phyloP scores from a whole-genome alignment of 2,329 filamentous ascomycete species.

The Stemphylium lycopersici region DNA sequence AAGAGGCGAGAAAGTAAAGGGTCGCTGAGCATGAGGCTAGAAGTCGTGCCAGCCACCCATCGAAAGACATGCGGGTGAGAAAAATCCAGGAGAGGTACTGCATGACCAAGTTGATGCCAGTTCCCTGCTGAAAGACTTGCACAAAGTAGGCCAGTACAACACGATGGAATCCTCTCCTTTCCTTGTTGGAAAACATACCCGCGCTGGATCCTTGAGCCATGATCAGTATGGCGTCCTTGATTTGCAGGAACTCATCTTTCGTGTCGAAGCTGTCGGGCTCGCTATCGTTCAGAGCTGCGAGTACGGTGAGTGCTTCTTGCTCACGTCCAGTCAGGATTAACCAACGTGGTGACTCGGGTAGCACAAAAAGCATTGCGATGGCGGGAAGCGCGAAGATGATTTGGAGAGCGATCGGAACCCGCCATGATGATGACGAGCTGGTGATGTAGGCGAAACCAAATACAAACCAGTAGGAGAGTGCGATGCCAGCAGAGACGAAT shows the following conservation, averaged over 20 bases:
- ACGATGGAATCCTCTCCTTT: slow-evolving; percentile 51
- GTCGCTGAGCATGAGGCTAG: slow-evolving; percentile 48
- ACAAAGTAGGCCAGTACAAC: slow-evolving; percentile 51
- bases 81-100: slow-evolving; percentile 58
- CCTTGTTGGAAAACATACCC: slow-evolving; percentile 38
- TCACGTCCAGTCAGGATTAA: slow-evolving; percentile 62
- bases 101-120: slow-evolving; percentile 40
- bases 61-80: slow-evolving; percentile 56
- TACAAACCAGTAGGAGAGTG: slow-evolving; percentile 60
- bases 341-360: slow-evolving; percentile 66
- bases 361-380: slow-evolving; percentile 56
- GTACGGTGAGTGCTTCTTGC: slow-evolving; percentile 47
- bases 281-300: slow-evolving; percentile 40
- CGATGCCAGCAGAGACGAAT: slow-evolving; percentile 58
- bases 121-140: slow-evolving; percentile 54
- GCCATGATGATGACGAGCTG: slow-evolving; percentile 50
- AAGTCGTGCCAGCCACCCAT: slow-evolving; percentile 51
- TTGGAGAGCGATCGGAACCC: slow-evolving; percentile 64
- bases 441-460: slow-evolving; percentile 58
- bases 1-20: slow-evolving; percentile 46
- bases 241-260: slow-evolving; percentile 50
- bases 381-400: slow-evolving; percentile 62
- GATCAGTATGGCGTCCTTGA: slow-evolving; percentile 42
- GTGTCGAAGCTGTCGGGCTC: slow-evolving; percentile 34
- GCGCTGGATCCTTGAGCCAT: slow-evolving; percentile 37